Evolutionary conservation across 352 stramenopile species (phyloP), one percentile per base, ranked within the genome.

Genomic region (Phytophthora fragariaefolia): DNA sequence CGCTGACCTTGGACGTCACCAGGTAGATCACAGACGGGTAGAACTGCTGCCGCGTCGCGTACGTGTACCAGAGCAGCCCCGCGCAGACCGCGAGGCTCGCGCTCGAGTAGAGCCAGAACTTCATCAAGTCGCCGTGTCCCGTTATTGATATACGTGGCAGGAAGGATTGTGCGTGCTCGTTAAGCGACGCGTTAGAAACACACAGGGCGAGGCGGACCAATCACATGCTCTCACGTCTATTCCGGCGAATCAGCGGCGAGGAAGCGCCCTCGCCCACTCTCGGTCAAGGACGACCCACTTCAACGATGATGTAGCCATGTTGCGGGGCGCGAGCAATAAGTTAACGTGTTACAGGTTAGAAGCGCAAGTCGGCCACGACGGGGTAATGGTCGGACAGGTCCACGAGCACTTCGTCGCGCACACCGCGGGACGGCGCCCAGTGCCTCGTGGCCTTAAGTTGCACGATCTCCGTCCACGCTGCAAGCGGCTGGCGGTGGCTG

Each of bases 11-110:
- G 70, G 93, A 98, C 4, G 95, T 98, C 42, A 97, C 90, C 13
- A 99, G 81, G 69, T 98, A 99, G 28, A 99, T 93, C 18, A 99
- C 75, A 4, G 96, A 96, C 40, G 98, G 85, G 71, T 99, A 99
- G 85, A 99, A 99, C 72, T 96, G 87, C 81, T 99, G 96, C 13
- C 95, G 82, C 50, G 96, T 98, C 59, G 91, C 76, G 60, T 98
- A 94, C 40, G 96, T 97, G 76, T 99, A 98, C 63, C 76, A 90
- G 15, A 99, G 63, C 40, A 98, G 79, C 3, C 79, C 78, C 7
- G 89, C 71, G 47, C 93, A 97, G 10, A 86, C 79, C 24, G 89
- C 46, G 28, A 98, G 82, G 50, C 90, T 98, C 40, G 85, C 76
- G 43, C 79, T 83, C 48, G 89, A 86, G 73, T 98, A 99, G n/a